These are phyloP conservation scores for Scheffersomyces segobiensis DNA, from an alignment of 1,139 yeast genomes.

Conservation along the genomic window DNA sequence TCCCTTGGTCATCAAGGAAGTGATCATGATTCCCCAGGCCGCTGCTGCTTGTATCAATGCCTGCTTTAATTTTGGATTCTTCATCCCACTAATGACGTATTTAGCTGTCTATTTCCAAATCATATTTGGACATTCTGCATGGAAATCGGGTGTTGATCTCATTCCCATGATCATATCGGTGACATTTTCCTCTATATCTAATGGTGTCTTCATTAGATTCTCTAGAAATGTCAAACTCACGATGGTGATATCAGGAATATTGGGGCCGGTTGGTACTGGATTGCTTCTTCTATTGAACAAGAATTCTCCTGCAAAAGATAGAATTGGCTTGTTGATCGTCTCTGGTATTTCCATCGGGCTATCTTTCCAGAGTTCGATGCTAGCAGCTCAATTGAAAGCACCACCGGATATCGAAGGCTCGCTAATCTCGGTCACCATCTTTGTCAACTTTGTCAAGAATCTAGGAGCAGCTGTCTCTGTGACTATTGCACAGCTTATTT, in stretches of 20 bases:
- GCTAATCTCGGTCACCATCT: slow-evolving; percentile 49
- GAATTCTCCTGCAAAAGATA: slow-evolving; percentile 32
- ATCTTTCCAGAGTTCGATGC: slow-evolving; percentile 50
- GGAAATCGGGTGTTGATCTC: slow-evolving; percentile 59
- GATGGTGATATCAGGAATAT: slow-evolving; percentile 41
- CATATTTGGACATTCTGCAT: slow-evolving; percentile 46
- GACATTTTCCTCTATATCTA: slow-evolving; percentile 44
- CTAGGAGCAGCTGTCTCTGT: slow-evolving; percentile 52
- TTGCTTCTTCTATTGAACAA: slow-evolving; percentile 41
- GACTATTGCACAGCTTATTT: slow-evolving; percentile 49
- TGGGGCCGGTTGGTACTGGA: slow-evolving; percentile 56
- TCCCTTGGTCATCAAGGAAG: slow-evolving; percentile 49
- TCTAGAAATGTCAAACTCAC: slow-evolving; percentile 52
- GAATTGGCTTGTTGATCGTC: slow-evolving; percentile 55
- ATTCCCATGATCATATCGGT: slow-evolving; percentile 57
- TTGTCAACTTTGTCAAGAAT: slow-evolving; percentile 47
- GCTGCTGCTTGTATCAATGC: slow-evolving; percentile 39
- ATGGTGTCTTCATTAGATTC: slow-evolving; percentile 48
- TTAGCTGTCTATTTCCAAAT: slow-evolving; percentile 60
- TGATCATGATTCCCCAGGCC: slow-evolving; percentile 37
- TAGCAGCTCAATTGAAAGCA: slow-evolving; percentile 56
- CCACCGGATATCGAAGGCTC: slow-evolving; percentile 53
- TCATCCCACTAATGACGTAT: slow-evolving; percentile 46
- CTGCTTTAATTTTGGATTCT: slow-evolving; percentile 41
- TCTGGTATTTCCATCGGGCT: slow-evolving; percentile 59